Evolutionary conservation across 2,329 filamentous ascomycete species (phyloP), one percentile per base, ranked within the genome.

Genomic region (Metarhizium guizhouense): DNA sequence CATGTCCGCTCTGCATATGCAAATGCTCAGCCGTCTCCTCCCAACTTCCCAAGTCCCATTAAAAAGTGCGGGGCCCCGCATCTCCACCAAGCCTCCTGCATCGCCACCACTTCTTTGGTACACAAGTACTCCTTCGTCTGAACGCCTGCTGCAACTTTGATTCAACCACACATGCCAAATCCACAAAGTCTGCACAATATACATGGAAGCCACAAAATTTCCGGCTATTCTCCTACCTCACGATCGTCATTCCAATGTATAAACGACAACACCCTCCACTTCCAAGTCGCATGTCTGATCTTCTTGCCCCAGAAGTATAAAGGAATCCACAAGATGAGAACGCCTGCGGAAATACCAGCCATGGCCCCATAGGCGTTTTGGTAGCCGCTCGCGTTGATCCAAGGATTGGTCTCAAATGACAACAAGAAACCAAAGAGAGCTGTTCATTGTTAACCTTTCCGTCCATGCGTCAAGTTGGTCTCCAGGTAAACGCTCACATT

Each of bases 321-420:
- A 2, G 77, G 77, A 30, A 81, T 62, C 70, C 72, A 78, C 32
- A 76, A 58, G 6, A 80, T 40, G 14, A 82, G 63, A 3, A 82
- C 66, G 14, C 61, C 69, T 13, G 70, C 74, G 10, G 74, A 68
- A 49, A 83, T 82, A 11, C 73, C 79, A 7, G 79, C 80, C 80
- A 84, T 83, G n/a, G 74, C 70, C 3, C 80, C 79, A 58, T 75
- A 84, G 2, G 80, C 75, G 40, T 72, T 68, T 13, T 69, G 58
- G 60, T 83, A 83, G 1, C 81, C 81, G 1, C 66, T 66, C 55
- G 71, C 34, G 6, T 70, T 66, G 42, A 84, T 74, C 81, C 81
- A 84, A 0, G 78, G 74, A 61, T 84, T 84, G 1, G 79, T 83
- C 63, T 83, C 83, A 62, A 84, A 84, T 0, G 76, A 80, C 1